Conservation (phyloP, 768 basidiomycete species). For the Boletus speciosus region DNA sequence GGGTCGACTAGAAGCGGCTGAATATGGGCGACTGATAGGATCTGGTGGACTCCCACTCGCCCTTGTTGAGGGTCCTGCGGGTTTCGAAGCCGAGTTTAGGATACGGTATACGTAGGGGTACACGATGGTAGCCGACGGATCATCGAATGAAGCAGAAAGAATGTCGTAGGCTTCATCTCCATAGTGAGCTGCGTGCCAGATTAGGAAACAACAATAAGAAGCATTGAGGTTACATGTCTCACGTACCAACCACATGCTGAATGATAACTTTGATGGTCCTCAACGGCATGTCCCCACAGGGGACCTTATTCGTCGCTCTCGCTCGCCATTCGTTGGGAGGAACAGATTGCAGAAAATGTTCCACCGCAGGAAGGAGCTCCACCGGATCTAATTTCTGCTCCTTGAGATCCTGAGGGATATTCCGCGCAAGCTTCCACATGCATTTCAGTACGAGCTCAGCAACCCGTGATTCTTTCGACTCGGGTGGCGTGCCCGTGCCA, state of each 20-base stretch:
- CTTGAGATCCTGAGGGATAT: slow-evolving; percentile 87
- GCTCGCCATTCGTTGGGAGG: slow-evolving; percentile 96
- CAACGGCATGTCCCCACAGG: slow-evolving; percentile 96
- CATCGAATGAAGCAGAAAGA: slow-evolving; percentile 86
- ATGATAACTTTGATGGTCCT: slow-evolving; percentile 98
- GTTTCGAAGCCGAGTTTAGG: slow-evolving; percentile 62
- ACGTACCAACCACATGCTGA: slow-evolving; percentile 93
- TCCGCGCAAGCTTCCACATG: slow-evolving; percentile 95
- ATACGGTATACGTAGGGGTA: slow-evolving; percentile 95
- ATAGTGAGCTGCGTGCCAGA: slow-evolving; percentile 56
- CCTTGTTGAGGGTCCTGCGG: slow-evolving; percentile 33
- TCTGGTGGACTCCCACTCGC: slow-evolving; percentile 31
- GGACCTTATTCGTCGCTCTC: slow-evolving; percentile 84
- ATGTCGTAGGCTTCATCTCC: slow-evolving; percentile 90
- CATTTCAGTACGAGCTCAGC: slow-evolving; percentile 94
- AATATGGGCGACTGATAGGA: slow-evolving; percentile 44
- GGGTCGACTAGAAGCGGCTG: slow-evolving; percentile 64
- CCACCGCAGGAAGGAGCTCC: slow-evolving; percentile 87
- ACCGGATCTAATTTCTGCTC: slow-evolving; percentile 79
- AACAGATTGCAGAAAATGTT: slow-evolving; percentile 89
- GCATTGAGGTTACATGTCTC: slow-evolving; percentile 1
- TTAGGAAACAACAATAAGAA: slow-evolving; percentile 15
- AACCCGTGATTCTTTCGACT: slow-evolving; percentile 82
- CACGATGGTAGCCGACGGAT: slow-evolving; percentile 95
- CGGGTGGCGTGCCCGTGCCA: slow-evolving; percentile 60